Evolutionary conservation across 345 rosid species (phyloP).

Genomic region (Camelina sativa): DNA sequence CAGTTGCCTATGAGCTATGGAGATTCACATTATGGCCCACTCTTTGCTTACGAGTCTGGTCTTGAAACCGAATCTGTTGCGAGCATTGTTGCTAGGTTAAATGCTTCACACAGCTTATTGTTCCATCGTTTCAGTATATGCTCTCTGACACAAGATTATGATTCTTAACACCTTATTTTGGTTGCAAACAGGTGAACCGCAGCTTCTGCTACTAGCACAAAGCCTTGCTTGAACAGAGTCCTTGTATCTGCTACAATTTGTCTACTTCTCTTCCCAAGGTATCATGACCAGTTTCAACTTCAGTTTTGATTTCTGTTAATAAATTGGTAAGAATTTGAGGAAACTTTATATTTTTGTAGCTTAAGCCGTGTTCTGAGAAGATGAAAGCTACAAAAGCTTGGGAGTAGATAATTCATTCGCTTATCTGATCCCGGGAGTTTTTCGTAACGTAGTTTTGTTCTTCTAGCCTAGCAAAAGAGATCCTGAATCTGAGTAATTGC

Average conservation of each 20-base stretch:
- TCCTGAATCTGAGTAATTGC: background rate
- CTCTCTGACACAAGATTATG: background rate
- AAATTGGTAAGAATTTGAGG: background rate
- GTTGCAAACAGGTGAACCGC: constrained; percentile 57
- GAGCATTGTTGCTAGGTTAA: constrained; percentile 63
- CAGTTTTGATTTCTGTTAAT: background rate
- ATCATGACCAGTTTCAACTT: constrained; percentile 28
- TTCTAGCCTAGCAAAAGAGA: constrained; percentile 18
- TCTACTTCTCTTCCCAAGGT: constrained; percentile 48
- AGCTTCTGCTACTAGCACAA: constrained; percentile 41
- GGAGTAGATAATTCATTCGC: constrained; percentile 34
- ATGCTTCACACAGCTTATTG: background rate
- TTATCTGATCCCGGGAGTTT: constrained; percentile 10
- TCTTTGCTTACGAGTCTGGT: constrained; percentile 80
- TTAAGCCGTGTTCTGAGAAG: constrained; percentile 24
- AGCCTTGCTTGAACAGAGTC: background rate
- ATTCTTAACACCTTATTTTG: background rate
- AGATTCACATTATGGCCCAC: constrained; percentile 78
- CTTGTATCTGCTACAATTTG: constrained; percentile 40
- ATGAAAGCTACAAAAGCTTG: constrained; percentile 27
- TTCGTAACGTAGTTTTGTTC: constrained; percentile 37
- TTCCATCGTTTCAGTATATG: constrained; percentile 1
- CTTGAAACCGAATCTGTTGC: constrained; percentile 70
- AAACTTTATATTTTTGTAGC: constrained; percentile 19
- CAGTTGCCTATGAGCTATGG: constrained; percentile 92